Base-by-base conservation (phyloP, 768 basidiomycete genomes). In the Postia placenta region DNA sequence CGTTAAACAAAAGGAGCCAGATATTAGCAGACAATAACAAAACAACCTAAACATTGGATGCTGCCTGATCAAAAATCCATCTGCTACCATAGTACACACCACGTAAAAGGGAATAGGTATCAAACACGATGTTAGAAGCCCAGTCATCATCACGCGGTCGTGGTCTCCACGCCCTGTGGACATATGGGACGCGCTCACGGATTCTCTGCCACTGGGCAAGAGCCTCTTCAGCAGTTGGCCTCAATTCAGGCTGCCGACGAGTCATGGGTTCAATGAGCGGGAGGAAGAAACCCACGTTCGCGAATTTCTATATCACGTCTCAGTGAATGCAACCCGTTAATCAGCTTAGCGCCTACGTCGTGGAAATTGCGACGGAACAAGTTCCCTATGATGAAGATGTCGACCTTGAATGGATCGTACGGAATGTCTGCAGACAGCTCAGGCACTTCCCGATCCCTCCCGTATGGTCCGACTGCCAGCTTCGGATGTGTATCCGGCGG, bases 361-460 rank as follows among this genome's bases (percentile, higher is more conserved):
- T 45, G 24, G 27, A 57, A 44, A 11, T 30, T n/a, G 9, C 33
- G 23, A 2, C 45, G 19, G 22, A 59, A 30, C 12, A 60, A 15
- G 25, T 60, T 55, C 5, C 61, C 61, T 2, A 59, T 19, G 22
- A 58, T 45, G 42, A 52, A 60, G 2, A 63, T 47, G 40, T 64
- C 62, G 1, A 58, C 48, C 27, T 53, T 55, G 49, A 61, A 63
- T 0, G 63, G 59, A 36, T 63, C 59, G 35, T 65, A 62, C 2
- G 56, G 57, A 0, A 40, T 42, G 1, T 22, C 24, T 11, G 39
- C 20, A 11, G 49, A 57, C 7, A 58, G 48, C 38, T 62, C 60
- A 0, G 63, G 58, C 5, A 52, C 47, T 7, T 51, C 52, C 27
- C 47, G 23, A n/a, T 56, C 54, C 9, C 54, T 28, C 1, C 58